These are phyloP conservation scores for Zasmidium cellare DNA, from an alignment of 2,329 filamentous ascomycete species.

Conservation along the genomic window DNA sequence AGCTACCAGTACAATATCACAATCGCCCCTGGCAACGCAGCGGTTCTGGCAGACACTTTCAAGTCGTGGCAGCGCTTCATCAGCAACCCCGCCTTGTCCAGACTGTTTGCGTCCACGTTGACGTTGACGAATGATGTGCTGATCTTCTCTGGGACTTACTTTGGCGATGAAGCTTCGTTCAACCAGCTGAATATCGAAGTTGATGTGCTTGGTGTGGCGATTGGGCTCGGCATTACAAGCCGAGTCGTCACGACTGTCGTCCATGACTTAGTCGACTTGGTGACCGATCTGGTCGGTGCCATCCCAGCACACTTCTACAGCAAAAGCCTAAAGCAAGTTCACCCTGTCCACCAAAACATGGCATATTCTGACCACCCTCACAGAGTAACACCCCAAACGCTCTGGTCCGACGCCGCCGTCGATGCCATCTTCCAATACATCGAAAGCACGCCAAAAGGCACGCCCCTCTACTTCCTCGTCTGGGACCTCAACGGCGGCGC, in stretches of 20 bases:
- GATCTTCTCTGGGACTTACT: conserved; percentile 20
- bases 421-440: conserved; percentile 25
- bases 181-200: conserved; percentile 16
- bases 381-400: conserved; percentile 6
- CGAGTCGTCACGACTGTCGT: conserved; percentile 13
- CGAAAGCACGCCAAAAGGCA: conserved; percentile 13
- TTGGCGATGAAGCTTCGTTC: conserved; percentile 17
- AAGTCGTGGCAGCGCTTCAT: conserved; percentile 21
- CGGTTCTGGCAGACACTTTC: conserved; percentile 20
- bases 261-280: conserved; percentile 10
- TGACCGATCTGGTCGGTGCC: conserved; percentile 14
- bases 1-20: conserved; percentile 24
- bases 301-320: conserved; percentile 25
- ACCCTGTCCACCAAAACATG: background rate
- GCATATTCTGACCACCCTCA: background rate
- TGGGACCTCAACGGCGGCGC: conserved; percentile 22
- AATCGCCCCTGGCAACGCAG: conserved; percentile 7
- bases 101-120: conserved; percentile 19
- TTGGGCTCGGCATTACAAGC: conserved; percentile 14
- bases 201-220: conserved; percentile 9
- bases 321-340: conserved; percentile 15
- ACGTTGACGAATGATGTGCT: conserved; percentile 15
- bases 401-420: conserved; percentile 17
- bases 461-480: conserved; percentile 20
- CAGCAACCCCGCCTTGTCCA: conserved; percentile 17